Evolutionary conservation across 495 filamentous ascomycete genomes (phyloP), one percentile per base, ranked within the genome.

Genomic region (Aspergillus egyptiacus): DNA sequence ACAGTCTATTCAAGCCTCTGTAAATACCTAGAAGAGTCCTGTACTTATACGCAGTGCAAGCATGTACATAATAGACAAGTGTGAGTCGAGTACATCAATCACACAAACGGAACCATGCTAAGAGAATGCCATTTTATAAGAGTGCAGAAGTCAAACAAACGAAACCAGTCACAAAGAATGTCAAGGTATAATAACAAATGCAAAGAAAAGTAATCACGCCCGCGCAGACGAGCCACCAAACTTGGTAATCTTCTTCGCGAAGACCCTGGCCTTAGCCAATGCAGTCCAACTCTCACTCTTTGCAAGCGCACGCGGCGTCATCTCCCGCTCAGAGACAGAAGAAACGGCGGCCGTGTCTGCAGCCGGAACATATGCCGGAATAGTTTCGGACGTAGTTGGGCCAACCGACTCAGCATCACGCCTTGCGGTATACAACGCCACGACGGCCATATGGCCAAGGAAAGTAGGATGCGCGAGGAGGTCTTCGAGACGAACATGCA

Each of bases 401-500:
- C 19, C 32, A 22, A 37, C 28, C 6, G 5, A 17, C 6, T 14
- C 39, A 13, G n/a, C 11, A 14, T 52, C 40, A 24, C 59, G 53
- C 46, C 60, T 65, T 17, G 60, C 41, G 28, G 65, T 70, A 34
- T 66, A 62, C 36, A 67, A 38, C 6, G 68, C 67, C 35, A 77
- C 55, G 10, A 76, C 63, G 11, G 64, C 69, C 61, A 78, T 66
- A 47, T 77, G 74, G 6, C 72, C 74, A 18, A 74, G 56, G 62
- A 78, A 72, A 9, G 71, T 72, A 0, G 73, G 64, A 41, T 75
- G 67, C 13, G 69, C 64, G 14, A 79, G 67, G 36, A 78, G 59
- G 51, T 79, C 74, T 50, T 78, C 76, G 0, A 80, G 60, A 5
- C 69, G 63, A 7, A 78, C 62, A 32, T 66, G 64, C 36, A 74